Base-by-base conservation (phyloP, 2,329 filamentous ascomycete genomes). In the Hypoxylon sp. region DNA sequence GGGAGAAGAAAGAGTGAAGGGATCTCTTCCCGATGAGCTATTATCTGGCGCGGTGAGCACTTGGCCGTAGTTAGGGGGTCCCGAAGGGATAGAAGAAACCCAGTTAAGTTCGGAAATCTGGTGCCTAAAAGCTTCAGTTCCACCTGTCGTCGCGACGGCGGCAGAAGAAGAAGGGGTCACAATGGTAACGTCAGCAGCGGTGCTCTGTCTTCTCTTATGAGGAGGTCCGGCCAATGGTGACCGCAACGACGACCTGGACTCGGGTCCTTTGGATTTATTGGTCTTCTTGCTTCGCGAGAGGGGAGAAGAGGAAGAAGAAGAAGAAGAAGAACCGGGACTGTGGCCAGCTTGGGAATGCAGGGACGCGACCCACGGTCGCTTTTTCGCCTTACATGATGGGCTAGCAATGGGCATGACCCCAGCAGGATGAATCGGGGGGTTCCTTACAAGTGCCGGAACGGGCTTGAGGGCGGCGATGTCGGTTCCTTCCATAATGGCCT, bases 331-430 rank as follows among this genome's bases (percentile, higher is more conserved):
- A 48, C 46, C 47, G 23, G 51, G 47, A 30, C 27, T 38, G 42
- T 47, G 51, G 37, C 40, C 43, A 30, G 51, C 26, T 17, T 37
- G 35, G 20, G 54, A 29, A 42, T 34, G 40, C 26, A 32, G 30
- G 34, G 48, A 51, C 36, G 34, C 32, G 52, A 42, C 38, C 57
- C 53, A 51, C 41, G 35, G 27, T 37, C 55, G 48, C 46, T 57
- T 60, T 47, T 46, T 56, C 32, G 48, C 41, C 42, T 56, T 60
- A 50, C 53, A 55, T 56, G 49, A 57, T 35, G 53, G 41, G 26
- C 27, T 41, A n/a, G 53, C 45, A 56, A 54, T 54, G 50, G 57
- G 26, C 56, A 47, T 42, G 32, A 54, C 51, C 50, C 53, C 44
- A 40, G 55, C 26, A 51, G 40, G 45, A 38, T 34, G 35, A 38